These are phyloP conservation scores for Herpetomonas tarakana DNA, from an alignment of 208 protist genomes.

Conservation along the genomic window DNA sequence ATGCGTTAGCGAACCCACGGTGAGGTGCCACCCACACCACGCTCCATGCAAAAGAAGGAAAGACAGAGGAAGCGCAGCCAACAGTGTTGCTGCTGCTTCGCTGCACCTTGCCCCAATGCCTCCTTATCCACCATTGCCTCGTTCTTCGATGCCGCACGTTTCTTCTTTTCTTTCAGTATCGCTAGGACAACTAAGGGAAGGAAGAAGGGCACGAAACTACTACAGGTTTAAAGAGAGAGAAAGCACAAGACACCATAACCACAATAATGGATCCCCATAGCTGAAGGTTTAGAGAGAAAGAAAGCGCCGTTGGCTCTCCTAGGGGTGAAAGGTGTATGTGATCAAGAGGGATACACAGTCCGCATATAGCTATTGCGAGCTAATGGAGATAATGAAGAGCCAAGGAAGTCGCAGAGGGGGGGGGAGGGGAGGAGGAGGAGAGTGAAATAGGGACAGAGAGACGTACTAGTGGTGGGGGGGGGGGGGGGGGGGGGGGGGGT, in stretches of 20 bases:
- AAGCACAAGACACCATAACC: background rate
- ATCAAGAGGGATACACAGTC: too few species aligned
- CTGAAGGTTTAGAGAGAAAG: background rate
- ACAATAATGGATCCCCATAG: background rate
- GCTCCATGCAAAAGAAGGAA: background rate
- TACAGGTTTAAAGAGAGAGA: background rate
- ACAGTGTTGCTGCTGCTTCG: background rate
- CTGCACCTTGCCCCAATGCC: background rate
- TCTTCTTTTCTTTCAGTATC: background rate
- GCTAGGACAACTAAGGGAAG: background rate
- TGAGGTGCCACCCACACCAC: background rate
- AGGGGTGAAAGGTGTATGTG: too few species aligned
- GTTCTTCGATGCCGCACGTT: background rate
- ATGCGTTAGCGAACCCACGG: background rate
- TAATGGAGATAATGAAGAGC: too few species aligned
- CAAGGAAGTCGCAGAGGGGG: too few species aligned
- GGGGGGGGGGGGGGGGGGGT: conserved; percentile 1
- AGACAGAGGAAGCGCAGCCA: too few species aligned
- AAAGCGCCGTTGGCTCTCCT: too few species aligned
- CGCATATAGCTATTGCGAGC: too few species aligned
- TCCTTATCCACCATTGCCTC: background rate
- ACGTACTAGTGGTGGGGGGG: too few species aligned
- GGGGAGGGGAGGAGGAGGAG: too few species aligned
- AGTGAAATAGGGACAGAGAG: conserved; percentile 5
- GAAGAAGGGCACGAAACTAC: background rate